Percentiles rank a stretch among this genome's conserved stretches.
Evolutionary conservation across 108 stramenopile species (phyloP).

Genomic region (Nitzschia palea): DNA sequence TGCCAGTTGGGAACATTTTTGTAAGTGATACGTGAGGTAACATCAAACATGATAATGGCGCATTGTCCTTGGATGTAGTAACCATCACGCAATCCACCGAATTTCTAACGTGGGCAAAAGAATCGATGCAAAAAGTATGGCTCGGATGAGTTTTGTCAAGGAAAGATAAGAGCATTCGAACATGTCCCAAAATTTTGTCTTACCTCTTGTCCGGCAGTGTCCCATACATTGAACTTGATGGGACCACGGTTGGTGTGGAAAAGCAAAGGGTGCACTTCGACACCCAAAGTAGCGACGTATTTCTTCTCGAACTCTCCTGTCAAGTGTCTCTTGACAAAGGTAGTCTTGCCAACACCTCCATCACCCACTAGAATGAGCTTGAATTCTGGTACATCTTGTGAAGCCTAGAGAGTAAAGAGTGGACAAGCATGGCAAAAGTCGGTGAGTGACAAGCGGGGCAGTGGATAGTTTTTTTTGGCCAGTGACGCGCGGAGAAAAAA

Average conservation of each 20-base stretch:
- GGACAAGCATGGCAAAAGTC: no score
- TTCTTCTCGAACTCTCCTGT: conserved; percentile 99
- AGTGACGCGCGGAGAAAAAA: background rate
- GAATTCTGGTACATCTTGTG: conserved; percentile 84
- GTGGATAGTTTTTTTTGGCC: background rate
- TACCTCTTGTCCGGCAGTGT: conserved; percentile 98
- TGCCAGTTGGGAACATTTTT: conserved; percentile 99
- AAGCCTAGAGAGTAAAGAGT: background rate
- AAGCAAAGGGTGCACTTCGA: conserved; percentile 95
- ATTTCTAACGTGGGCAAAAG: conserved; percentile 53
- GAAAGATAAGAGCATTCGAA: no score
- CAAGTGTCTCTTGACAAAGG: conserved; percentile 99
- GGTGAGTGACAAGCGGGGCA: background rate
- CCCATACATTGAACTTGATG: conserved; percentile 99
- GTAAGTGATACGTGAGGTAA: conserved; percentile 98
- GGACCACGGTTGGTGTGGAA: conserved; percentile 99
- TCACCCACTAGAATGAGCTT: conserved; percentile 99
- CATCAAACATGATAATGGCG: conserved; percentile 99
- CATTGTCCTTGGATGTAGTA: conserved; percentile 99
- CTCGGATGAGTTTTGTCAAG: background rate
- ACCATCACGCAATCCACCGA: conserved; percentile 97
- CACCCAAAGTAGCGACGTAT: conserved; percentile 95
- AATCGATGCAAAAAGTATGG: background rate
- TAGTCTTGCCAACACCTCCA: conserved; percentile 98
- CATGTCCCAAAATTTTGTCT: background rate